These are phyloP conservation scores for Lonicera japonica DNA, from an alignment of 129 eudicot genomes.

Conservation along the genomic window DNA sequence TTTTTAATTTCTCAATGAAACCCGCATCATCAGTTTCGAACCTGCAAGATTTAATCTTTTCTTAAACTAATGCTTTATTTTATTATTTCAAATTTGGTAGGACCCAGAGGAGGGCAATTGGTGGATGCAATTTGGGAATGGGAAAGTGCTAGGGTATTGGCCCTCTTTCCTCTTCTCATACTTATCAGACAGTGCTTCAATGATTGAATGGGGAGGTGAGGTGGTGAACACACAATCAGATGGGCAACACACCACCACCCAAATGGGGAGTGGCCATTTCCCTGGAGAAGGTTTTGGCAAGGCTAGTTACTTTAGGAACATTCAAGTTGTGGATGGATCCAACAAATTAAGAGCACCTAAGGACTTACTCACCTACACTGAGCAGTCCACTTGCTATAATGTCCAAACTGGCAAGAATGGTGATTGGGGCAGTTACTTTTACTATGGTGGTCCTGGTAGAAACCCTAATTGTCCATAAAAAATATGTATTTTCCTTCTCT, in stretches of 20 bases:
- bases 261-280: constrained; percentile 94
- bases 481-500: neutral
- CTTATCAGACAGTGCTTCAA: constrained; percentile 54
- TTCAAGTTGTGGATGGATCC: constrained; percentile 62
- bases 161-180: constrained; percentile 58
- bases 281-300: constrained; percentile 71
- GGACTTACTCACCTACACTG: constrained; percentile 54
- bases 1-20: too few species aligned
- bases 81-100: constrained; percentile 21
- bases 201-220: constrained; percentile 91
- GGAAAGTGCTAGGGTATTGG: constrained; percentile 78
- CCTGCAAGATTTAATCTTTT: constrained; percentile 3
- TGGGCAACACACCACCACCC: constrained; percentile 77
- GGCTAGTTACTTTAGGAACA: constrained; percentile 62
- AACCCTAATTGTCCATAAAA: constrained; percentile 55
- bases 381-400: constrained; percentile 62
- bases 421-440: constrained; percentile 66
- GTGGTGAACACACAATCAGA: constrained; percentile 69
- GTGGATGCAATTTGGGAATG: constrained; percentile 91
- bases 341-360: constrained; percentile 54
- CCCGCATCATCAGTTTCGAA: neutral
- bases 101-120: constrained; percentile 83
- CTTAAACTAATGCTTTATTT: neutral
- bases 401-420: constrained; percentile 46
- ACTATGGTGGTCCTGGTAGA: constrained; percentile 89